These are phyloP conservation scores for Dactylellina haptotyla DNA, from an alignment of 2,329 filamentous ascomycete genomes.

Conservation along the genomic window DNA sequence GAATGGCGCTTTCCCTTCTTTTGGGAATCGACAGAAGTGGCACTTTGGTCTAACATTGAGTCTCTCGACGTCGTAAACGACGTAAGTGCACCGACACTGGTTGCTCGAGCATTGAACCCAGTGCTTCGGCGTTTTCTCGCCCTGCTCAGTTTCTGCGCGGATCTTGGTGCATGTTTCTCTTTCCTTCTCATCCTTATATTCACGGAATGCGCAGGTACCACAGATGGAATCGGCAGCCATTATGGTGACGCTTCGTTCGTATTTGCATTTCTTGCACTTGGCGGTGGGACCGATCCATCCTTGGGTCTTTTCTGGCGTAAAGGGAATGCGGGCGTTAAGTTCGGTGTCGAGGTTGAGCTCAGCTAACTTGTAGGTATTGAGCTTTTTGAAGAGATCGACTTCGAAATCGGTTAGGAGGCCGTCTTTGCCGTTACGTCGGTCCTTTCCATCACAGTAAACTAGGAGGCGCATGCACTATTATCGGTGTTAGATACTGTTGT, in stretches of 20 bases:
- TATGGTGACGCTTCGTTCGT: slow-evolving; percentile 66
- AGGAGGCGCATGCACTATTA: slow-evolving; percentile 51
- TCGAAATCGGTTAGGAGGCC: slow-evolving; percentile 61
- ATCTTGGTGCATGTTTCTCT: slow-evolving; percentile 33
- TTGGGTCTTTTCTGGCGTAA: slow-evolving; percentile 64
- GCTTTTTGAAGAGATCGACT: slow-evolving; percentile 62
- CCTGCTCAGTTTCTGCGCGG: slow-evolving; percentile 58
- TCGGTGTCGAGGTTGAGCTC: slow-evolving; percentile 65
- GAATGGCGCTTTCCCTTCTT: slow-evolving; percentile 60
- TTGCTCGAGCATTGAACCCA: slow-evolving; percentile 66
- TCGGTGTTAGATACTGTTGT: slow-evolving; percentile 55
- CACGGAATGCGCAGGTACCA: slow-evolving; percentile 61
- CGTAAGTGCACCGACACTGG: slow-evolving; percentile 65
- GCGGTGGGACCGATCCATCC: slow-evolving; percentile 63
- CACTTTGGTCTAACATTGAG: slow-evolving; percentile 66
- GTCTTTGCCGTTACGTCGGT: slow-evolving; percentile 59
- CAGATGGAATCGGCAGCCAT: slow-evolving; percentile 63
- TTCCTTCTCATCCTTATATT: slow-evolving; percentile 57
- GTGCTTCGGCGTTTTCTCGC: slow-evolving; percentile 59
- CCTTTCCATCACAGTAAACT: slow-evolving; percentile 64
- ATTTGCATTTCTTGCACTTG: slow-evolving; percentile 63
- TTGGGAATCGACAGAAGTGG: slow-evolving; percentile 63
- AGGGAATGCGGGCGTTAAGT: slow-evolving; percentile 63
- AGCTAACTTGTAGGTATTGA: slow-evolving; percentile 65
- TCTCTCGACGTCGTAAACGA: slow-evolving; percentile 64